Base-by-base conservation (phyloP, 345 rosid genomes). In the Brassica incana region DNA sequence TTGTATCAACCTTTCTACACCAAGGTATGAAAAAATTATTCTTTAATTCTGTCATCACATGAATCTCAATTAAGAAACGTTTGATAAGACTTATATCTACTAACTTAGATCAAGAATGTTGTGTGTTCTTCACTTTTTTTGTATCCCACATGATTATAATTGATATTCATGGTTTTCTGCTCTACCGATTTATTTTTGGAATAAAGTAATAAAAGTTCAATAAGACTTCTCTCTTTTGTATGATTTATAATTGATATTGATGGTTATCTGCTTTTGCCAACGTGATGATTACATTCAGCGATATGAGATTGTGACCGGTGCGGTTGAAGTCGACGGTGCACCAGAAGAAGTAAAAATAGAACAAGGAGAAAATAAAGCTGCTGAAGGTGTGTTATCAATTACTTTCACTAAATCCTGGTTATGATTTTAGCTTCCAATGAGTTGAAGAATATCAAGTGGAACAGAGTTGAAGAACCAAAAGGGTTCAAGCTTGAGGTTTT, bases 391-490 rank as follows among this genome's bases (percentile, higher is more conserved):
- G 38, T 67, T 78, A 18, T 59, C 38, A 4, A 8, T 45, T 32
- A 33, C 45, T 3, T 65, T 0, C 48, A 33, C 14, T 33, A 8
- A 15, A 35, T 1, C 8, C 14, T 63, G 67, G 43, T 32, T 64
- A 15, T 65, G 43, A 27, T 65, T 64, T 30, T n/a, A n/a, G 40
- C 8, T 32, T 33, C 25, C 12, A 6, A 7, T 15, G 27, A 29
- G 79, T 84, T 87, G 93, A 91, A 88, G 70, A 93, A 95, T 81
- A 93, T 95, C 23, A 95, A 91, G 86, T 93, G 94, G 97, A 80
- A 69, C 63, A 87, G 93, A 70, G 84, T 89, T 68, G 92, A 88
- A 66, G 95, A 93, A 5, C 98, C 95, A 38, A 95, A 95, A 79
- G 99, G 99, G 36, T 5, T 5, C 7, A 95, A 95, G 86, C 92